These are phyloP conservation scores for Cercophora samala DNA, from an alignment of 495 filamentous ascomycete genomes.

Conservation along the genomic window DNA sequence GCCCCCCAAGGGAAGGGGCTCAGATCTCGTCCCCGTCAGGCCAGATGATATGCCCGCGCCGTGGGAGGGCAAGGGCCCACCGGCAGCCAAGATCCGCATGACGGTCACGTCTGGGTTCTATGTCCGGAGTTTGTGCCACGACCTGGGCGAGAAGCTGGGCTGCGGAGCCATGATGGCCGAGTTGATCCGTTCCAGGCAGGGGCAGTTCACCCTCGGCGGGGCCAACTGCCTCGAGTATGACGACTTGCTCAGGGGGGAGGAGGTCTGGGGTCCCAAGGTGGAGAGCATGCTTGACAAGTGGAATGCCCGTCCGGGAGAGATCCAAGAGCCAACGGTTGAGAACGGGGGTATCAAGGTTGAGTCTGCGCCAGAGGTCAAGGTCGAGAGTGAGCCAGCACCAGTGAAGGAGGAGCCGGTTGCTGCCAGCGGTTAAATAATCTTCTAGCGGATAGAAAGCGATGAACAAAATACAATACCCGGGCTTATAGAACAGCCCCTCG, in stretches of 20 bases:
- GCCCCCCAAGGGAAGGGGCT: constrained; percentile 33
- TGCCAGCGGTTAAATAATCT: background rate
- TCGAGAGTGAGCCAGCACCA: background rate
- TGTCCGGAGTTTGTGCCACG: constrained; percentile 88
- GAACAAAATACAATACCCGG: background rate
- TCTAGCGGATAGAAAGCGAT: background rate
- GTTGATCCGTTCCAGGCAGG: constrained; percentile 77
- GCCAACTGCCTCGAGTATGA: constrained; percentile 75
- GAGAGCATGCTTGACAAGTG: constrained; percentile 51
- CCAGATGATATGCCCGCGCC: constrained; percentile 36
- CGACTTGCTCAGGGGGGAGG: constrained; percentile 73
- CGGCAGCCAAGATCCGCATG: constrained; percentile 80
- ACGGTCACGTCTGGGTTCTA: constrained; percentile 96
- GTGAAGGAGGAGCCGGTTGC: constrained; percentile 2
- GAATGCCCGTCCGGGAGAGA: constrained; percentile 13
- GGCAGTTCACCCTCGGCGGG: constrained; percentile 62
- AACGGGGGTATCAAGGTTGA: background rate
- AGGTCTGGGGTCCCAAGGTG: constrained; percentile 78
- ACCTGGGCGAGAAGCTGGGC: constrained; percentile 78
- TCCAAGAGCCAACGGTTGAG: background rate
- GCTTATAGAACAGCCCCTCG: background rate
- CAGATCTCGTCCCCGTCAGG: constrained; percentile 35
- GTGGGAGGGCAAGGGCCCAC: constrained; percentile 53
- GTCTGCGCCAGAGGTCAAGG: background rate
- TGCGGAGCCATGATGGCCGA: constrained; percentile 85